Conservation (phyloP, 805 yeast genomes). For the Teunomyces atbi region DNA sequence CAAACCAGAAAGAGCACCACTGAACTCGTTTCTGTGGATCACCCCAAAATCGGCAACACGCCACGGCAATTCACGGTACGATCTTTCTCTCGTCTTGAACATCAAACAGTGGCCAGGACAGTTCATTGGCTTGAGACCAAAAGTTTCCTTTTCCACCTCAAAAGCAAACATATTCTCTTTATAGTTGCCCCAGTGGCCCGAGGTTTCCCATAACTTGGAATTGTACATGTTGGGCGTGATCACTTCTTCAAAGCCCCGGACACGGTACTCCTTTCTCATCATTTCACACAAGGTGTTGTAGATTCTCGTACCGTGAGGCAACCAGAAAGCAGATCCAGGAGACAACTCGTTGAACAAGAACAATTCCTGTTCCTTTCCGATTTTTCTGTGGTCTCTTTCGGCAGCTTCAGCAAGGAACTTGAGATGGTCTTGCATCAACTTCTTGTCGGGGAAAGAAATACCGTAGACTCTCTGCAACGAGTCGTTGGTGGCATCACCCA, state of each 20-base stretch:
- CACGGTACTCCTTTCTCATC: constrained; percentile 79
- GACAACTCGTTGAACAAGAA: constrained; percentile 95
- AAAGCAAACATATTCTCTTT: constrained; percentile 96
- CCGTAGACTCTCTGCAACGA: constrained; percentile 97
- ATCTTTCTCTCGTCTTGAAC: constrained; percentile 89
- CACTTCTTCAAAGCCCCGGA: constrained; percentile 96
- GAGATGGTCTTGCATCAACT: constrained; percentile 89
- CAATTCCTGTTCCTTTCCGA: constrained; percentile 95
- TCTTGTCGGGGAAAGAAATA: constrained; percentile 97
- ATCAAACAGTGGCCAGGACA: constrained; percentile 92
- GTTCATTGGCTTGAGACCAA: constrained; percentile 93
- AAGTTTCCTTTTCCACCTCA: constrained; percentile 94
- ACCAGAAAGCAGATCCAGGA: constrained; percentile 98
- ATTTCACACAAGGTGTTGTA: constrained; percentile 82
- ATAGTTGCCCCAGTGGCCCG: constrained; percentile 98
- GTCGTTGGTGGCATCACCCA: constrained; percentile 90
- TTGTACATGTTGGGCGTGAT: constrained; percentile 99
- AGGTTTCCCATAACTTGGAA: constrained; percentile 95
- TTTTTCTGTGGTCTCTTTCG: constrained; percentile 91
- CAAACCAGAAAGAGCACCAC: constrained; percentile 87
- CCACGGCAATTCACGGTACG: constrained; percentile 97
- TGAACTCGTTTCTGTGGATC: constrained; percentile 92
- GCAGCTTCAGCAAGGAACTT: constrained; percentile 96
- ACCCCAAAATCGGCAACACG: constrained; percentile 99
- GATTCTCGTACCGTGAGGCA: constrained; percentile 98